phyloP scores from a whole-genome alignment of 164 flowering plant species.

The Chimonanthus salicifolius region DNA sequence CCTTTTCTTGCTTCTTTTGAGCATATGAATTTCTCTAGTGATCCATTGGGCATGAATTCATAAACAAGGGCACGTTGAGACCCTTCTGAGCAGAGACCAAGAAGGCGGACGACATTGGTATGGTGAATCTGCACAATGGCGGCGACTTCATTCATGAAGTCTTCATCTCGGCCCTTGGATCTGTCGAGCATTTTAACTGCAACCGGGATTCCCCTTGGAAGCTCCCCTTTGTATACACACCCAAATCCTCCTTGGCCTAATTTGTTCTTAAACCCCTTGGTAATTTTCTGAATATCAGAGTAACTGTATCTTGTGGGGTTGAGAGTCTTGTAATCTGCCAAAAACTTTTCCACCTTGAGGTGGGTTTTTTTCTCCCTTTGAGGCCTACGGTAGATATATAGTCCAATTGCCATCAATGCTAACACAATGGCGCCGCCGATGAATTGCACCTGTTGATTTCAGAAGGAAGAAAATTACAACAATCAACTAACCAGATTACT shows the following conservation, averaged over 20 bases:
- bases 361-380: background rate
- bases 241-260: slow-evolving; percentile 14
- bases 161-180: slow-evolving; percentile 4
- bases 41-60: slow-evolving; percentile 18
- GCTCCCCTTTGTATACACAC: slow-evolving; percentile 11
- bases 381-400: no score
- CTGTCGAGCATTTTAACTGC: slow-evolving; percentile 12
- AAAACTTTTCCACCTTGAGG: background rate
- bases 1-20: background rate
- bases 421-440: no score
- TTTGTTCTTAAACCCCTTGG: slow-evolving; percentile 4
- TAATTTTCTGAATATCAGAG: slow-evolving; percentile 4
- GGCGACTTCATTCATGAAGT: slow-evolving; percentile 13
- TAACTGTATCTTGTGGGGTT: slow-evolving; percentile 2
- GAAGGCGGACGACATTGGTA: slow-evolving; percentile 9
- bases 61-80: slow-evolving; percentile 7
- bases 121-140: slow-evolving; percentile 12
- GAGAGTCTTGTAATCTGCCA: background rate
- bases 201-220: background rate
- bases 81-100: slow-evolving; percentile 9
- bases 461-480: no score
- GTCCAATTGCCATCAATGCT: no score
- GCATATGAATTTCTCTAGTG: slow-evolving; percentile 8
- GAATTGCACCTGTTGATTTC: no score
- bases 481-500: no score